Conservation (phyloP, 2,329 filamentous ascomycete genomes). For the Neonectria hederae region DNA sequence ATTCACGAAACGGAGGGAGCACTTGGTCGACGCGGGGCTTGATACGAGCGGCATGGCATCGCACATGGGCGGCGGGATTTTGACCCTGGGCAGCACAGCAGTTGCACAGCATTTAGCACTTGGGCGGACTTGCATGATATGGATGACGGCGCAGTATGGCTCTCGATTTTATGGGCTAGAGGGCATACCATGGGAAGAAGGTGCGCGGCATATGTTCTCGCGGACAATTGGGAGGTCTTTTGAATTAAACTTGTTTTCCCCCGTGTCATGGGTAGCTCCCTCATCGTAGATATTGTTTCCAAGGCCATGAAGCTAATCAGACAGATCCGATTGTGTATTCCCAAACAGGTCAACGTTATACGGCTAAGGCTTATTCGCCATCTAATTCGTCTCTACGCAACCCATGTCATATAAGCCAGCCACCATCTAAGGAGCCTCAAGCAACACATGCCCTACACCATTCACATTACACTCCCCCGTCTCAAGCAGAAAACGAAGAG, state of each 20-base stretch:
- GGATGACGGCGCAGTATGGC: conserved; percentile 4
- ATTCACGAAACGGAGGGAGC: neutral
- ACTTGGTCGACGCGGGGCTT: conserved; percentile 1
- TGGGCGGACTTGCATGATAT: conserved; percentile 5
- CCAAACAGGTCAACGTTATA: neutral
- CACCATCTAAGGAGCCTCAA: neutral
- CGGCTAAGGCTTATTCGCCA: neutral
- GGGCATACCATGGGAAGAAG: neutral
- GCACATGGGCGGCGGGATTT: neutral
- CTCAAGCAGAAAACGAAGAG: neutral
- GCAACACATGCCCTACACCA: conserved; percentile 10
- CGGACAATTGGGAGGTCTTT: conserved; percentile 6
- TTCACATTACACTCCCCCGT: neutral
- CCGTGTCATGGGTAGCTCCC: neutral
- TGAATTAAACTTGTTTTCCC: conserved; percentile 1
- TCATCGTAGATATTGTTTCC: neutral
- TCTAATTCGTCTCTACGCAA: neutral
- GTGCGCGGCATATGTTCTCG: neutral
- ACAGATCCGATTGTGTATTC: too few species aligned
- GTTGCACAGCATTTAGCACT: conserved; percentile 3
- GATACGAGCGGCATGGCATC: conserved; percentile 6
- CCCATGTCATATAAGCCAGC: neutral
- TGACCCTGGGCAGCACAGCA: conserved; percentile 3
- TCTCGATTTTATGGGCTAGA: neutral
- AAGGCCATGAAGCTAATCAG: neutral